phyloP scores from a whole-genome alignment of 164 flowering plant genomes.

The Dillenia suffruticosa region DNA sequence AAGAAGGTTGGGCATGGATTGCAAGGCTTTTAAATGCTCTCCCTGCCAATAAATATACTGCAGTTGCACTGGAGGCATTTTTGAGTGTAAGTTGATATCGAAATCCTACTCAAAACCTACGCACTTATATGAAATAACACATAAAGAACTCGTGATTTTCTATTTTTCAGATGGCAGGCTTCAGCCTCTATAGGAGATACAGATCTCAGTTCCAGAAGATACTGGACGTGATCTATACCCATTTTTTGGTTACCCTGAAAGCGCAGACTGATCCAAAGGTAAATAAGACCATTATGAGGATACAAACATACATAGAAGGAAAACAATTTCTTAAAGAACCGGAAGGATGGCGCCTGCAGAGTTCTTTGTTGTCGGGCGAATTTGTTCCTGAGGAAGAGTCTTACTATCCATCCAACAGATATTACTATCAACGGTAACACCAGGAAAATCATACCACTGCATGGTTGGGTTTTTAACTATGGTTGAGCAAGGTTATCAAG shows the following conservation, averaged over 20 bases:
- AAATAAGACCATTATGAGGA: slow-evolving; percentile 24
- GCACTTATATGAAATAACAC: neutral
- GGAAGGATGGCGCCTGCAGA: slow-evolving; percentile 49
- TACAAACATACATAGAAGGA: slow-evolving; percentile 52
- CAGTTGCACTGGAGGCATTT: slow-evolving; percentile 66
- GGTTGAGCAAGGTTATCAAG: too few relatives aligned
- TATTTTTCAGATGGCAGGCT: slow-evolving; percentile 77
- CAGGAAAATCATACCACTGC: too few relatives aligned
- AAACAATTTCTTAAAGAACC: slow-evolving; percentile 61
- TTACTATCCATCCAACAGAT: too few relatives aligned
- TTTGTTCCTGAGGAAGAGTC: slow-evolving; percentile 22
- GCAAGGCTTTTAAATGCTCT: slow-evolving; percentile 75
- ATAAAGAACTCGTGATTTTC: too few relatives aligned
- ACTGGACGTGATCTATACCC: slow-evolving; percentile 35
- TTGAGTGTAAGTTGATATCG: slow-evolving; percentile 46
- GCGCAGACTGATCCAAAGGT: slow-evolving; percentile 31
- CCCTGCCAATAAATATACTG: slow-evolving; percentile 67
- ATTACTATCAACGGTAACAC: too few relatives aligned
- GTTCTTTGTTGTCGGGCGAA: slow-evolving; percentile 26
- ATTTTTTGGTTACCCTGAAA: slow-evolving; percentile 48
- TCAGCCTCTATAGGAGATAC: slow-evolving; percentile 54
- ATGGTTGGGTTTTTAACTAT: too few relatives aligned
- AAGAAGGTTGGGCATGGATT: slow-evolving; percentile 95
- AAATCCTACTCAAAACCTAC: neutral
- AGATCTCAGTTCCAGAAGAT: slow-evolving; percentile 70